Conservation (phyloP, 306 rosid genomes). For the Castanea mollissima region DNA sequence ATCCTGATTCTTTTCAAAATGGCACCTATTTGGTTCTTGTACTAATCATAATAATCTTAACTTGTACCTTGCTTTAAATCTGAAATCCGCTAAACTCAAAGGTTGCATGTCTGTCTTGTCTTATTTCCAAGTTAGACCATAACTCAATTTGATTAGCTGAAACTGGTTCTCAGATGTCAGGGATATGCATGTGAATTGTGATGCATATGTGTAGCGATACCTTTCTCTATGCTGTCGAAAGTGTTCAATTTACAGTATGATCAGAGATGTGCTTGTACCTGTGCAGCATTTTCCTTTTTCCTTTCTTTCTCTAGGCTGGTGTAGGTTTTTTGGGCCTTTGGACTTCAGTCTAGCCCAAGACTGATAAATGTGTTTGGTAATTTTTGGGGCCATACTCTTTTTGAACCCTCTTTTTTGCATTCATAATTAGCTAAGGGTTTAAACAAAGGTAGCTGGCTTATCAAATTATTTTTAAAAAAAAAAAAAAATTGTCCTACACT, state of each 20-base stretch:
- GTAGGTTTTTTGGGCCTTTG: slow-evolving; percentile 2
- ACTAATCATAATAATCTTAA: no score
- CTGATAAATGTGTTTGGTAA: background rate
- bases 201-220: background rate
- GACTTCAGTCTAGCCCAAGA: slow-evolving; percentile 4
- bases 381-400: background rate
- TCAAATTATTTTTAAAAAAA: no score
- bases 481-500: no score
- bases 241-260: background rate
- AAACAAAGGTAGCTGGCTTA: background rate
- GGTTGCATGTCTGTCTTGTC: no score
- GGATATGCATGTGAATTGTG: background rate
- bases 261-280: no score
- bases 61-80: no score
- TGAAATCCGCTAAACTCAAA: no score
- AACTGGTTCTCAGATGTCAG: background rate
- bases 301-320: background rate
- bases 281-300: background rate
- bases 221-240: background rate
- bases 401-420: background rate
- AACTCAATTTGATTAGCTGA: no score
- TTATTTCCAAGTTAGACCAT: no score
- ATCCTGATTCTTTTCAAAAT: no score
- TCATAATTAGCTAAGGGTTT: background rate
- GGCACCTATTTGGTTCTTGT: no score